phyloP scores from a whole-genome alignment of 345 rosid species.

The Conringia planisiliqua region DNA sequence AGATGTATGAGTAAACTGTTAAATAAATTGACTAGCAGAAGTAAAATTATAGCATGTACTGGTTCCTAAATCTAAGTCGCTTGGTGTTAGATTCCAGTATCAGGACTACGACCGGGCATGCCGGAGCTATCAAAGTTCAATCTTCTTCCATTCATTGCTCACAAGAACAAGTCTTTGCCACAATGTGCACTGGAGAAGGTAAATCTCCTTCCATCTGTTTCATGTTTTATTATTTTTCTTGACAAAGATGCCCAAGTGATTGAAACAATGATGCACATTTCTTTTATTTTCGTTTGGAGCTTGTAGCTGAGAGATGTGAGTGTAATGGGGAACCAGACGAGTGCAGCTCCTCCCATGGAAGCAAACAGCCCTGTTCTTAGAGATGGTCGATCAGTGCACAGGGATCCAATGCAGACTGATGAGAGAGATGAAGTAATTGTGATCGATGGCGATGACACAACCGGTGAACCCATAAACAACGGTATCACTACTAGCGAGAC shows the following conservation, averaged over 20 bases:
- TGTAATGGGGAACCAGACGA: slow-evolving; percentile 2
- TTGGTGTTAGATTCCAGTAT: slow-evolving; percentile 20
- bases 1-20: background rate
- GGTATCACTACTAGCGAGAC: background rate
- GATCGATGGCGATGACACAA: slow-evolving; percentile 4
- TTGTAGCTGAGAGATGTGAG: slow-evolving; percentile 22
- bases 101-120: slow-evolving; percentile 27
- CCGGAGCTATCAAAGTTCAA: slow-evolving; percentile 28
- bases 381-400: slow-evolving; percentile 3
- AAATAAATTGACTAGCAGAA: background rate
- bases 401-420: background rate
- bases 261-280: background rate
- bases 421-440: slow-evolving; percentile 5
- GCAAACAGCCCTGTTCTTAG: background rate
- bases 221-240: background rate
- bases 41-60: background rate
- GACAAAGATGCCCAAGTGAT: background rate
- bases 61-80: background rate
- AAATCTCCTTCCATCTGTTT: background rate
- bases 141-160: slow-evolving; percentile 30
- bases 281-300: background rate
- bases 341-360: slow-evolving; percentile 6
- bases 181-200: slow-evolving; percentile 30
- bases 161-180: slow-evolving; percentile 28
- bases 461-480: background rate